Evolutionary conservation across 768 basidiomycete species (phyloP).

Genomic region (Ephemerocybe angulata): DNA sequence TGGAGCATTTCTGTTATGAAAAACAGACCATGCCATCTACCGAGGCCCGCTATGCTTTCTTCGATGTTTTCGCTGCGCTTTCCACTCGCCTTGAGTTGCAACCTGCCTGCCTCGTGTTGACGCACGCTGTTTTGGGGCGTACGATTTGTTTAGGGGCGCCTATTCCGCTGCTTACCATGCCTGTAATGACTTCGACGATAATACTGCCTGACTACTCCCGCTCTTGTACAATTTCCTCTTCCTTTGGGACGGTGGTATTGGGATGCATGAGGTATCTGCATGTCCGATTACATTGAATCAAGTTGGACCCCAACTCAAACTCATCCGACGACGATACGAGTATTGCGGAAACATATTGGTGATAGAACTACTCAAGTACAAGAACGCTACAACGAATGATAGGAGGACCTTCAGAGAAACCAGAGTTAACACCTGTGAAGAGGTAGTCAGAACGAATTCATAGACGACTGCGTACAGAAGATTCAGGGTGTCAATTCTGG

Average conservation of each 20-base stretch:
- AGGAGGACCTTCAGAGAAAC: background rate
- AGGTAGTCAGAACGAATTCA: background rate
- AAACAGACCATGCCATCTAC: background rate
- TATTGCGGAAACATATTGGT: no score
- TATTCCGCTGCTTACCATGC: background rate
- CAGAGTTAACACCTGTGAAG: background rate
- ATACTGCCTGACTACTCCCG: background rate
- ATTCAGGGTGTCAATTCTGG: conserved; percentile 72
- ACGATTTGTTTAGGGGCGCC: background rate
- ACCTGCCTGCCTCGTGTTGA: background rate
- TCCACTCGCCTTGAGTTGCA: background rate
- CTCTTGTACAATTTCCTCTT: no score
- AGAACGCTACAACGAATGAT: background rate
- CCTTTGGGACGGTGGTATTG: no score
- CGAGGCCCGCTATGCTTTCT: background rate
- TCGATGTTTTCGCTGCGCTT: background rate
- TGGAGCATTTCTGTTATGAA: background rate
- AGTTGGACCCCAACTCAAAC: no score
- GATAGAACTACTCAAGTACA: no score
- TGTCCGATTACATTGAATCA: no score
- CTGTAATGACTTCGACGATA: background rate
- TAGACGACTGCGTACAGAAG: conserved; percentile 5
- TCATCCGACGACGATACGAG: background rate
- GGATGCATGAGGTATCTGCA: no score
- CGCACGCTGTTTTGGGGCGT: background rate